Conservation (phyloP, 805 yeast species). For the Lachancea cidri region DNA sequence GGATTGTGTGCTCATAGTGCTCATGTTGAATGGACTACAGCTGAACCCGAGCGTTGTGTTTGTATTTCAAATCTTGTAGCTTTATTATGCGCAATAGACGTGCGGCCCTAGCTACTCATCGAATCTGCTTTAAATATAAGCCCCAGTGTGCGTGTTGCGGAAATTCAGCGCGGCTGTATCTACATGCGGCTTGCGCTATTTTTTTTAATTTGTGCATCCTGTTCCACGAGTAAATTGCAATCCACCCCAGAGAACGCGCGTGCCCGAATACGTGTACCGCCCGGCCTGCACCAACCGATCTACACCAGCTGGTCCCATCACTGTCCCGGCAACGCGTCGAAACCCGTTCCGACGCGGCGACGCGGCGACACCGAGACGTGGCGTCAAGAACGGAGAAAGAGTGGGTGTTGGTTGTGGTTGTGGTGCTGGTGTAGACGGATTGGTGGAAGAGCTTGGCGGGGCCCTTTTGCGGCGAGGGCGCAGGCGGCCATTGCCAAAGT, state of each 20-base stretch:
- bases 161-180: constrained; percentile 1
- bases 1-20: background rate
- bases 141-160: background rate
- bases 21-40: background rate
- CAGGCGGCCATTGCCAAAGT: background rate
- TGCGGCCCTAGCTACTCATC: background rate
- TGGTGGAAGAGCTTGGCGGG: background rate
- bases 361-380: no score
- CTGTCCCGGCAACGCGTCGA: background rate
- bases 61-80: no score
- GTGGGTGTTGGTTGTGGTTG: no score
- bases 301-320: background rate
- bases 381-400: no score
- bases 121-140: background rate
- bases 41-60: no score
- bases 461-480: background rate
- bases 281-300: background rate
- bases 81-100: no score
- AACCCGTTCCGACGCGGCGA: background rate
- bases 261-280: background rate
- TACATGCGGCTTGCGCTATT: constrained; percentile 1
- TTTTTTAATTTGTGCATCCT: background rate
- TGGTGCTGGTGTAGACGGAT: no score
- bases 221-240: no score
- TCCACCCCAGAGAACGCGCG: background rate